Evolutionary conservation across 306 rosid species (phyloP).

Genomic region (Rosa rugosa): DNA sequence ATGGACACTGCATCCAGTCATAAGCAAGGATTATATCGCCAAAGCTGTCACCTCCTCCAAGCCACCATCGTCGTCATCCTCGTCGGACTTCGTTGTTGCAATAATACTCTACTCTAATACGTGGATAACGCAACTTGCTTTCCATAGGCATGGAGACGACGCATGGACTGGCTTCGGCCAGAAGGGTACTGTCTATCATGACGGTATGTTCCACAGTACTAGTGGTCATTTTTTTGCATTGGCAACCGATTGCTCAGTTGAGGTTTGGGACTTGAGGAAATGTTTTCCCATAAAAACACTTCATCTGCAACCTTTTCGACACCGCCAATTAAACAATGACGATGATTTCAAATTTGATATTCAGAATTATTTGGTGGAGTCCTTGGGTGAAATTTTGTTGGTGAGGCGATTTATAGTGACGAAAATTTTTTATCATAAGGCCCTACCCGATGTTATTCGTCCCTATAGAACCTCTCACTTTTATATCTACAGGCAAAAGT

Average conservation of each 20-base stretch:
- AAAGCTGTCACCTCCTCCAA: not conserved
- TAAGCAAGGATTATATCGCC: not conserved
- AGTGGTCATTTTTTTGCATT: not conserved
- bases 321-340: not conserved
- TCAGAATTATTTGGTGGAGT: constrained; percentile 19
- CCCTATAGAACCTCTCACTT: not conserved
- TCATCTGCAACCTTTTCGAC: not conserved
- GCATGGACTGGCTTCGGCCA: not conserved
- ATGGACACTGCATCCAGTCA: not conserved
- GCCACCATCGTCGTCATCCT: not conserved
- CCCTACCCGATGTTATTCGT: not conserved
- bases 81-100: not conserved
- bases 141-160: not conserved
- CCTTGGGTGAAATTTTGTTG: constrained; percentile 11
- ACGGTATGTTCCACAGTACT: not conserved
- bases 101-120: not conserved
- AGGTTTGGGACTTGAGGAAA: not conserved
- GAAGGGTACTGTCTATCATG: not conserved
- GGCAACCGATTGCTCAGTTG: not conserved
- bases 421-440: not conserved
- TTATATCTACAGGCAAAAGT: not conserved
- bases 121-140: not conserved
- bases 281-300: not conserved
- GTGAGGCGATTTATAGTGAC: not conserved
- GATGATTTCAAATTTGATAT: not conserved